phyloP scores from a whole-genome alignment of 164 flowering plant genomes.

The Aristolochia californica region DNA sequence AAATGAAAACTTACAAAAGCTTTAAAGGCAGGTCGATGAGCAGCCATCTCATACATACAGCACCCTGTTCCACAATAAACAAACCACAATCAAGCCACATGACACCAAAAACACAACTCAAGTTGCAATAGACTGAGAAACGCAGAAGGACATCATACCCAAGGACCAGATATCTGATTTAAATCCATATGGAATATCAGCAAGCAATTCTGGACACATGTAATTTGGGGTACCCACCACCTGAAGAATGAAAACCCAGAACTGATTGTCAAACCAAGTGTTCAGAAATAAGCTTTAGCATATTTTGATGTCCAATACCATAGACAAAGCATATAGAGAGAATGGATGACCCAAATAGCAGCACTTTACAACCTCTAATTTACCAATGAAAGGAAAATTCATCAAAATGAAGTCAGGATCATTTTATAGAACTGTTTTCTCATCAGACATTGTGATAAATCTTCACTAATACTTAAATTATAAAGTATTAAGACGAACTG shows the following conservation, averaged over 20 bases:
- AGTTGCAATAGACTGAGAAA: constrained; percentile 4
- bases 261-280: neutral
- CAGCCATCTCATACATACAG: constrained; percentile 99
- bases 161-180: constrained; percentile 99
- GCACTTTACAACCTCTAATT: too few species aligned
- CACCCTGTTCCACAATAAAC: constrained; percentile 67
- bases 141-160: constrained; percentile 35
- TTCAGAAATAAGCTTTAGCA: too few species aligned
- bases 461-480: too few species aligned
- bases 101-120: neutral
- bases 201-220: constrained; percentile 98
- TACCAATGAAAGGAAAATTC: too few species aligned
- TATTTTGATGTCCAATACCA: too few species aligned
- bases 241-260: constrained; percentile 22
- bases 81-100: constrained; percentile 5
- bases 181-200: constrained; percentile 98
- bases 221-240: constrained; percentile 99
- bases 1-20: constrained; percentile 71
- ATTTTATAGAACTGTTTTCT: too few species aligned
- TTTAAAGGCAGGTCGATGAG: constrained; percentile 98
- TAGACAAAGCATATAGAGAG: too few species aligned
- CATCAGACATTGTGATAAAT: too few species aligned
- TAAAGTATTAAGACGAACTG: too few species aligned
- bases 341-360: too few species aligned
- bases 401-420: too few species aligned